phyloP scores from a whole-genome alignment of 345 rosid species.

The Nephelium lappaceum region DNA sequence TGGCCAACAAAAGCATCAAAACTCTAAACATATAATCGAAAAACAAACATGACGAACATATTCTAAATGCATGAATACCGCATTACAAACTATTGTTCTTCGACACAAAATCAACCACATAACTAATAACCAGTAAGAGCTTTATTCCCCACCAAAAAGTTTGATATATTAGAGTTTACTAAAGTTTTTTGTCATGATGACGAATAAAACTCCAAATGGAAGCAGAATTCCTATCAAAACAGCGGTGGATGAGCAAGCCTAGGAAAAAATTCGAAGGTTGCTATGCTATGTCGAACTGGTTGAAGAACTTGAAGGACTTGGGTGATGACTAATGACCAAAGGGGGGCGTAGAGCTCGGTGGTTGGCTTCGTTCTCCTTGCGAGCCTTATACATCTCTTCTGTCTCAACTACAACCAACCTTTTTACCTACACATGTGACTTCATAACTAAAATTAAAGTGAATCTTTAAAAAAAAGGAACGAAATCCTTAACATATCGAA shows the following conservation, averaged over 20 bases:
- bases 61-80: neutral
- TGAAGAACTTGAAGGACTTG: constrained; percentile 23
- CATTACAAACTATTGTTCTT: neutral
- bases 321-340: constrained; percentile 55
- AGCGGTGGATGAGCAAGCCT: constrained; percentile 22
- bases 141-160: neutral
- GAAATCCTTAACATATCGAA: neutral
- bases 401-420: constrained; percentile 78
- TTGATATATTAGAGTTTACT: neutral
- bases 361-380: constrained; percentile 56
- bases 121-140: neutral
- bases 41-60: neutral
- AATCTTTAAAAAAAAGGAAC: no score
- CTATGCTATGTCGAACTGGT: constrained; percentile 36
- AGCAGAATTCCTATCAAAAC: constrained; percentile 15
- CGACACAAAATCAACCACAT: neutral
- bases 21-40: no score
- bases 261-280: constrained; percentile 21
- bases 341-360: constrained; percentile 65
- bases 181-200: neutral
- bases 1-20: neutral
- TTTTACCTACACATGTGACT: constrained; percentile 51
- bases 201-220: neutral
- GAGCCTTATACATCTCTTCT: constrained; percentile 79
- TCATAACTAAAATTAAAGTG: neutral